These are phyloP conservation scores for Epithemia pelagica DNA, from an alignment of 108 stramenopile genomes.

Conservation along the genomic window DNA sequence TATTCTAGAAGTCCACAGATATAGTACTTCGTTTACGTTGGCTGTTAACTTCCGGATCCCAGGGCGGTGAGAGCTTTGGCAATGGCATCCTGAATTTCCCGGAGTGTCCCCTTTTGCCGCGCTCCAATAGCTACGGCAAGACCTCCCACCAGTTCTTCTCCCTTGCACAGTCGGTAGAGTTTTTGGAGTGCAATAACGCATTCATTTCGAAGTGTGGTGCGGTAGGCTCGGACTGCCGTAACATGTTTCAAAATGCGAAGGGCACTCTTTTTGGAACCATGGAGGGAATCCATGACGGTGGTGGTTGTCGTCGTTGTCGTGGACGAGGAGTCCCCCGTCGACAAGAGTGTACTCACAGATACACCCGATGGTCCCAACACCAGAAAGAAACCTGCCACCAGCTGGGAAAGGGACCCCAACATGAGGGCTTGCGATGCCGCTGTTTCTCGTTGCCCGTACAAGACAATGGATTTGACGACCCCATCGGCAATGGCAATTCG, in stretches of 20 bases:
- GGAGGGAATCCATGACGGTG: slow-evolving; percentile 49
- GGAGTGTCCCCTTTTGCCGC: slow-evolving; percentile 50
- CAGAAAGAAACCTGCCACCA: slow-evolving; percentile 55
- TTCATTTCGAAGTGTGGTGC: slow-evolving; percentile 26
- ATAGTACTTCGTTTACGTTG: no score
- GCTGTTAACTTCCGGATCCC: slow-evolving; percentile 12
- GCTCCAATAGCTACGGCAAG: slow-evolving; percentile 41
- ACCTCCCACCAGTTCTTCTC: slow-evolving; percentile 39
- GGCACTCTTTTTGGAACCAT: slow-evolving; percentile 43
- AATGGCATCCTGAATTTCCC: slow-evolving; percentile 51
- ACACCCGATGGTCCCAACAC: slow-evolving; percentile 66
- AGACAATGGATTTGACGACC: slow-evolving; percentile 45
- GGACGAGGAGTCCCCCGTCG: slow-evolving; percentile 17
- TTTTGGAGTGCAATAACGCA: slow-evolving; percentile 41
- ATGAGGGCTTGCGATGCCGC: slow-evolving; percentile 31
- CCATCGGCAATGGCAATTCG: slow-evolving; percentile 54
- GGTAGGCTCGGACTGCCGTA: slow-evolving; percentile 26
- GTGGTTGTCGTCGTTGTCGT: no score
- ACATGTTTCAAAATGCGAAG: slow-evolving; percentile 55
- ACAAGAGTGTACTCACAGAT: slow-evolving; percentile 57
- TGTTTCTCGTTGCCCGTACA: slow-evolving; percentile 43
- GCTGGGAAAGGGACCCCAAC: slow-evolving; percentile 32
- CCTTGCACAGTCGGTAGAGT: slow-evolving; percentile 53
- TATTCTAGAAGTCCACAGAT: no score
- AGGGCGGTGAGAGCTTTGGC: slow-evolving; percentile 26